Evolutionary conservation across 257 asterid genomes (phyloP).

Genomic region (Solanum ossicruentum): DNA sequence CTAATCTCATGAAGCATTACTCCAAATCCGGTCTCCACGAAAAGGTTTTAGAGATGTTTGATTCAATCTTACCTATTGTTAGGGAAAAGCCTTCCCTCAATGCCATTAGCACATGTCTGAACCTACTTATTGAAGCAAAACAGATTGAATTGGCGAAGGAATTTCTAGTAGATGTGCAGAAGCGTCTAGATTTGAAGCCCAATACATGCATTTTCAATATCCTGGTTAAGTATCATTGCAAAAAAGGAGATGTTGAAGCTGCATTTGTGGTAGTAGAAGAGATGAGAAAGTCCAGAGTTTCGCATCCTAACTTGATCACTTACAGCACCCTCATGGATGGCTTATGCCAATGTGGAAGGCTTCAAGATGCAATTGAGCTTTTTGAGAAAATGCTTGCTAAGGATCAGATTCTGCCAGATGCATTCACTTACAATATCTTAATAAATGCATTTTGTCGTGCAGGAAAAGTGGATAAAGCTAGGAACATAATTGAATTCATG

Average conservation of each 20-base stretch:
- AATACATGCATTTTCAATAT: slow-evolving; percentile 90
- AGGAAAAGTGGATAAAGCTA: slow-evolving; percentile 54
- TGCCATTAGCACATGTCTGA: slow-evolving; percentile 88
- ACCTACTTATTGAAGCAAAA: slow-evolving; percentile 64
- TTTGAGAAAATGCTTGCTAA: slow-evolving; percentile 80
- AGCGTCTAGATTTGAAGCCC: slow-evolving; percentile 54
- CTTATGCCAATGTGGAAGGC: slow-evolving; percentile 47
- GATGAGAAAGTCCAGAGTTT: slow-evolving; percentile 55
- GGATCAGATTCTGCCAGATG: slow-evolving; percentile 76
- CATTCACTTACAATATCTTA: slow-evolving; percentile 63
- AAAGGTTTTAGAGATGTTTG: slow-evolving; percentile 67
- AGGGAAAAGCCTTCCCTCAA: slow-evolving; percentile 74
- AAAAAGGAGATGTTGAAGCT: slow-evolving; percentile 47
- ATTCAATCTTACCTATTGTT: slow-evolving; percentile 36
- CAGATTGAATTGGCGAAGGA: slow-evolving; percentile 51
- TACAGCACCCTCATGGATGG: slow-evolving; percentile 81
- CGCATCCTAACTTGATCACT: slow-evolving; percentile 75
- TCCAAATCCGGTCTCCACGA: slow-evolving; percentile 54
- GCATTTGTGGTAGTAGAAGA: slow-evolving; percentile 65
- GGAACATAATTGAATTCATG: slow-evolving; percentile 67
- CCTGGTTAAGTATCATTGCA: slow-evolving; percentile 73
- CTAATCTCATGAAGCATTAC: slow-evolving; percentile 87
- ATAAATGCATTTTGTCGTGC: slow-evolving; percentile 62
- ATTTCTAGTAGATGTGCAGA: slow-evolving; percentile 46
- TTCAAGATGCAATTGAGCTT: slow-evolving; percentile 56